These are phyloP conservation scores for Boletus holoroseus DNA, from an alignment of 1,284 basidiomycete genomes.

Conservation along the genomic window DNA sequence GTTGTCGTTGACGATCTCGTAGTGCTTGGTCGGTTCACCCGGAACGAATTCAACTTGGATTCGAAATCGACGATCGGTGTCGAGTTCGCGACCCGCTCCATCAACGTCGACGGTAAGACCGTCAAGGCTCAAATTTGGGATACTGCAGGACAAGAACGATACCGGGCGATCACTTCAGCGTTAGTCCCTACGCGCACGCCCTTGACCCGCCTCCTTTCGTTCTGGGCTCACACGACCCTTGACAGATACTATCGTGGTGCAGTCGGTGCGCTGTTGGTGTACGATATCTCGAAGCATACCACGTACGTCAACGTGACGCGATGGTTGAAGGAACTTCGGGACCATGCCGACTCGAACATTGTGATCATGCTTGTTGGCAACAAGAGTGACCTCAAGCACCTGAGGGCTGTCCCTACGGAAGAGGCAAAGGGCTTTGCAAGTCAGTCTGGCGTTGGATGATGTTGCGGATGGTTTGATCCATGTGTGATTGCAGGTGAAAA, in stretches of 20 bases:
- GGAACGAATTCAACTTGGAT: constrained; percentile 99
- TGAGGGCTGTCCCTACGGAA: constrained; percentile 94
- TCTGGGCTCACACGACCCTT: constrained; percentile 2
- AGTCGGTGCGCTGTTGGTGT: constrained; percentile 88
- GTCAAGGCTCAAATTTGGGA: constrained; percentile 99
- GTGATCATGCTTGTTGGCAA: constrained; percentile 94
- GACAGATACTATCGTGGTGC: constrained; percentile 97
- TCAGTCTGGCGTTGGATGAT: constrained; percentile 40
- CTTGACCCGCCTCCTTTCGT: not conserved
- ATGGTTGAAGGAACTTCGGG: constrained; percentile 98
- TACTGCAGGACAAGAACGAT: constrained; percentile 98
- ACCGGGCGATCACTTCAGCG: constrained; percentile 98
- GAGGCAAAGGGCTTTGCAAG: constrained; percentile 83
- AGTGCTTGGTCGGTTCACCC: constrained; percentile 94
- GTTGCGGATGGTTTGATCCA: not conserved
- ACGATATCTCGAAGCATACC: constrained; percentile 92
- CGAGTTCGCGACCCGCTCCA: constrained; percentile 96
- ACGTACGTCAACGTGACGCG: constrained; percentile 95
- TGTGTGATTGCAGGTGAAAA: constrained; percentile 51
- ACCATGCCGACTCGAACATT: constrained; percentile 90
- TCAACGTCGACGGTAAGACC: constrained; percentile 93
- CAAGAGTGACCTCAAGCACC: constrained; percentile 98
- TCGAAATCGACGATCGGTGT: constrained; percentile 99
- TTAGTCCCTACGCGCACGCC: constrained; percentile 38
- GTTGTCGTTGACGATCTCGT: constrained; percentile 8